Conservation (phyloP, 2,329 filamentous ascomycete genomes). For the Reticulascus tulasneorum region DNA sequence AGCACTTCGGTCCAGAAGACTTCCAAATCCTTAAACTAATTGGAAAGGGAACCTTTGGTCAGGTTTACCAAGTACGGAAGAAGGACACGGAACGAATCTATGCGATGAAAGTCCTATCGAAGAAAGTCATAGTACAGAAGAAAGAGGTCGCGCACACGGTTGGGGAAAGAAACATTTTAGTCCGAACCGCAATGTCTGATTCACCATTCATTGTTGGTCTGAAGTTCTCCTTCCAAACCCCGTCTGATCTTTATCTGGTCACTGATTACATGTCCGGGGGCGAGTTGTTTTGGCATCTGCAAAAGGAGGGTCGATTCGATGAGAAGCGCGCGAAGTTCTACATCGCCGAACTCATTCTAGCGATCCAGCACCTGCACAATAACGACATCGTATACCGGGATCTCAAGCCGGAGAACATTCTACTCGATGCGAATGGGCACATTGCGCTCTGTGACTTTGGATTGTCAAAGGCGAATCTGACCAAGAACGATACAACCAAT, state of each 20-base stretch:
- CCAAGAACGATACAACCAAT: slow-evolving; percentile 96
- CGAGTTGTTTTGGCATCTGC: slow-evolving; percentile 97
- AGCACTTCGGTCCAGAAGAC: slow-evolving; percentile 88
- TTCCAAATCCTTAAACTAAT: slow-evolving; percentile 96
- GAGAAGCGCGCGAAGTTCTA: slow-evolving; percentile 97
- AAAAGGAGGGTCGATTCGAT: slow-evolving; percentile 93
- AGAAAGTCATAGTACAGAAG: slow-evolving; percentile 99
- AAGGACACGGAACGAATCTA: slow-evolving; percentile 95
- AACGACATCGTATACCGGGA: slow-evolving; percentile 98
- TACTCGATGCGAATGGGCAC: slow-evolving; percentile 94
- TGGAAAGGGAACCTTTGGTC: slow-evolving; percentile 95
- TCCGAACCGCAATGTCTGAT: slow-evolving; percentile 90
- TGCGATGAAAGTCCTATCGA: slow-evolving; percentile 98
- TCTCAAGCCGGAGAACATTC: slow-evolving; percentile 94
- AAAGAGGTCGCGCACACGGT: slow-evolving; percentile 98
- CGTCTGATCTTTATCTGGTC: slow-evolving; percentile 94
- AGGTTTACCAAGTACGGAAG: slow-evolving; percentile 98
- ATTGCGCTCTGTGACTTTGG: slow-evolving; percentile 98
- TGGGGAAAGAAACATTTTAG: slow-evolving; percentile 93
- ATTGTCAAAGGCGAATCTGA: slow-evolving; percentile 93
- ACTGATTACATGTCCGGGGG: slow-evolving; percentile 99
- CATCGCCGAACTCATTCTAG: slow-evolving; percentile 93
- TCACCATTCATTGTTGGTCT: slow-evolving; percentile 97
- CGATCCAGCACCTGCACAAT: slow-evolving; percentile 90
- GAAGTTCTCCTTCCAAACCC: slow-evolving; percentile 98